phyloP scores from a whole-genome alignment of 2,329 filamentous ascomycete genomes.

The Venturia aucupariae region DNA sequence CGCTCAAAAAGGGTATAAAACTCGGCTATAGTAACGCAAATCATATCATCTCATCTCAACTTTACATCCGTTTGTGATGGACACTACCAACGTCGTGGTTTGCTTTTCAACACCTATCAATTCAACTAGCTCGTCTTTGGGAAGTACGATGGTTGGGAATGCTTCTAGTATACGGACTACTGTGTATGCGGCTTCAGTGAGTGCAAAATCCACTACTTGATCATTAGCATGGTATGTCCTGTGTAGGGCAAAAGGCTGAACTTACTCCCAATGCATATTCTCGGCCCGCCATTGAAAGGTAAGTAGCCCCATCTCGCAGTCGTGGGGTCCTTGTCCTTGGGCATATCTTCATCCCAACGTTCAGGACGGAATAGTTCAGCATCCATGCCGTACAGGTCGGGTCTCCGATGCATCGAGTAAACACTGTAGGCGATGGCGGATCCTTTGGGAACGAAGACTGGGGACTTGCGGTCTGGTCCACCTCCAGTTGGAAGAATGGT shows the following conservation, averaged over 20 bases:
- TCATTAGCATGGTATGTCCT: not conserved
- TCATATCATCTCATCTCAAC: conserved; percentile 18
- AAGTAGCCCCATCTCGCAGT: conserved; percentile 35
- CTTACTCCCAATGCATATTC: conserved; percentile 42
- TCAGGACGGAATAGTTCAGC: conserved; percentile 38
- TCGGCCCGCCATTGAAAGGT: conserved; percentile 39
- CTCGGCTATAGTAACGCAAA: not conserved
- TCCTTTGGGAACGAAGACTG: conserved; percentile 34
- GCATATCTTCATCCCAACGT: conserved; percentile 41
- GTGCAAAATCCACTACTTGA: conserved; percentile 29
- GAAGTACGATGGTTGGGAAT: conserved; percentile 21
- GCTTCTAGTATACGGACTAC: conserved; percentile 37
- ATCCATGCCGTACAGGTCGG: conserved; percentile 39
- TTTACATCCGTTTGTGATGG: conserved; percentile 21
- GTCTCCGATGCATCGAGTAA: conserved; percentile 39
- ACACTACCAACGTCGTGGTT: conserved; percentile 19
- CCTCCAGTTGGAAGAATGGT: conserved; percentile 39
- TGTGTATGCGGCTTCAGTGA: conserved; percentile 42
- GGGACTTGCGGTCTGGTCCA: conserved; percentile 35
- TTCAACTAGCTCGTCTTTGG: not conserved
- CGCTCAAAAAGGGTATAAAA: not conserved
- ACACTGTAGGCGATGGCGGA: conserved; percentile 39
- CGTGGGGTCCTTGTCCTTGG: conserved; percentile 24
- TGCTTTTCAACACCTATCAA: conserved; percentile 20
- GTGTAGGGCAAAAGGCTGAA: conserved; percentile 17